phyloP scores from a whole-genome alignment of 2,329 filamentous ascomycete species.

The Phaeosphaeria sp. region DNA sequence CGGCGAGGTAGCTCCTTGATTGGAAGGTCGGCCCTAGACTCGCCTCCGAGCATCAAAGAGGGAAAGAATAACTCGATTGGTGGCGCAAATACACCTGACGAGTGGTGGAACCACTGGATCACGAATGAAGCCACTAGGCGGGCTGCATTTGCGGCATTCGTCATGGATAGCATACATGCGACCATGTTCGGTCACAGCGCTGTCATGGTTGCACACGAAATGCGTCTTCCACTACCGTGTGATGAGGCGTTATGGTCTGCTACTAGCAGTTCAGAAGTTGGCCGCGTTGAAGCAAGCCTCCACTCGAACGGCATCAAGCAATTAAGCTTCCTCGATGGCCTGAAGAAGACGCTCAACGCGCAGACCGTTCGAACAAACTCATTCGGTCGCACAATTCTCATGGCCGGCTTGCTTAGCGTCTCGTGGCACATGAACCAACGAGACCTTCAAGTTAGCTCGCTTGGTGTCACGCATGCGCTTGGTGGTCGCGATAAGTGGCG shows the following conservation, averaged over 20 bases:
- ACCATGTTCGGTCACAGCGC: conserved; percentile 98
- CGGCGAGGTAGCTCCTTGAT: conserved; percentile 89
- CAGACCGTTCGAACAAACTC: conserved; percentile 88
- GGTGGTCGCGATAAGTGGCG: conserved; percentile 93
- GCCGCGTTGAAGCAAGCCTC: conserved; percentile 79
- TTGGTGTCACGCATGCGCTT: conserved; percentile 79
- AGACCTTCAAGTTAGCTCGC: conserved; percentile 87
- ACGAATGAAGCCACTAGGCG: conserved; percentile 89
- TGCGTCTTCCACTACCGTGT: conserved; percentile 88
- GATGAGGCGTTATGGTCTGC: conserved; percentile 94
- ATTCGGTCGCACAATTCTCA: conserved; percentile 90
- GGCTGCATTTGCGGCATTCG: conserved; percentile 90
- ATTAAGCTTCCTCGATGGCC: conserved; percentile 85
- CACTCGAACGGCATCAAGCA: conserved; percentile 82
- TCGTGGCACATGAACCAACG: conserved; percentile 98
- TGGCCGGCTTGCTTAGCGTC: conserved; percentile 91
- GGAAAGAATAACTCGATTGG: conserved; percentile 55
- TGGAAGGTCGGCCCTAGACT: conserved; percentile 82
- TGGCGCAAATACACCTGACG: conserved; percentile 75
- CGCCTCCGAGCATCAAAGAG: conserved; percentile 76
- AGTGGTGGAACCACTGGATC: conserved; percentile 97
- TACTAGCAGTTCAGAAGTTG: conserved; percentile 84
- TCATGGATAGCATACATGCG: conserved; percentile 93
- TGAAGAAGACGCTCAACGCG: conserved; percentile 88
- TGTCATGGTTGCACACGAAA: conserved; percentile 96